Conservation (phyloP, 2,329 filamentous ascomycete genomes). For the Sporothrix protearum region DNA sequence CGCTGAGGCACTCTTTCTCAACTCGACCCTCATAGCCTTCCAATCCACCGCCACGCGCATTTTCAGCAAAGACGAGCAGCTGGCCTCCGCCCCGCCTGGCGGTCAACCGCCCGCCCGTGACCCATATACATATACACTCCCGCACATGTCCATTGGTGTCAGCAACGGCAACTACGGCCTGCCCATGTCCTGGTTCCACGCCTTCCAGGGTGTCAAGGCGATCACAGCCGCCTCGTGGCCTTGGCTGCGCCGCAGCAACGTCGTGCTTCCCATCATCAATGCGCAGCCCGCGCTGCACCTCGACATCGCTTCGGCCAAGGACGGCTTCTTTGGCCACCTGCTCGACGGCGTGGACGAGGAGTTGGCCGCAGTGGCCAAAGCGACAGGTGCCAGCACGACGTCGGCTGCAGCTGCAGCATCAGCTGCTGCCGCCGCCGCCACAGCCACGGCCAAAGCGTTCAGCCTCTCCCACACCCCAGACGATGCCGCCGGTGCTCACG, state of each 20-base stretch:
- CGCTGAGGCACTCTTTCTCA: conserved; percentile 61
- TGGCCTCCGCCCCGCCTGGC: neutral
- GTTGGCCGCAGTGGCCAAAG: conserved; percentile 37
- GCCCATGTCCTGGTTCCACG: conserved; percentile 64
- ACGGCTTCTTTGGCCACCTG: conserved; percentile 59
- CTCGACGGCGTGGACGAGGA: conserved; percentile 58
- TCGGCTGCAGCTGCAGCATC: conserved; percentile 7
- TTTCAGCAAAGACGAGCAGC: conserved; percentile 54
- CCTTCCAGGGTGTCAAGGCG: conserved; percentile 64
- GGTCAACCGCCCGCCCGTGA: conserved; percentile 13
- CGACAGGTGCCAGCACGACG: neutral
- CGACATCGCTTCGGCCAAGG: conserved; percentile 51
- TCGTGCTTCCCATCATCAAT: conserved; percentile 60
- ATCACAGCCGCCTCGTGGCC: conserved; percentile 62
- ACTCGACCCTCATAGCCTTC: conserved; percentile 62
- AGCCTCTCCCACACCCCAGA: neutral
- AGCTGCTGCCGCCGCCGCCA: neutral
- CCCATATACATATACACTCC: neutral
- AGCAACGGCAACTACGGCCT: conserved; percentile 47
- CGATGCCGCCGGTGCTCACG: neutral
- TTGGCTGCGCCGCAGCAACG: conserved; percentile 56
- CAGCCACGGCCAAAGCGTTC: neutral
- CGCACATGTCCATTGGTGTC: conserved; percentile 20
- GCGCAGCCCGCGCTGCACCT: conserved; percentile 61
- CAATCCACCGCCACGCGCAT: conserved; percentile 62